phyloP scores from a whole-genome alignment of 257 asterid genomes.

The Handroanthus guayacan region DNA sequence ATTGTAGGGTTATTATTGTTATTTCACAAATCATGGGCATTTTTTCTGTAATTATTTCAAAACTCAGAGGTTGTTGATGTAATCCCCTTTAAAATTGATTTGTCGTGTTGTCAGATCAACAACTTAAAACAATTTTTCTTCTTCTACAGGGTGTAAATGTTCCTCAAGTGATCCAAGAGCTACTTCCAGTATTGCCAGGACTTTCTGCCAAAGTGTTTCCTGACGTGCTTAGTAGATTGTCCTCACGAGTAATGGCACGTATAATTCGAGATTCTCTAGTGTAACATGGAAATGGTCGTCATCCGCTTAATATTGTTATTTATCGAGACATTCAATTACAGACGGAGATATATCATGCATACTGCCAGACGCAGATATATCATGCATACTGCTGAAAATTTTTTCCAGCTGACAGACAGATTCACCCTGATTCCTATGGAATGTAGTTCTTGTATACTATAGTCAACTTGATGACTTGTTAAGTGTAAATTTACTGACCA shows the following conservation, averaged over 20 bases:
- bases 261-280: conserved; percentile 67
- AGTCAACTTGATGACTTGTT: conserved; percentile 15
- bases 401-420: conserved; percentile 14
- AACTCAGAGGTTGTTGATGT: too few species aligned
- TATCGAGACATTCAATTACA: conserved; percentile 35
- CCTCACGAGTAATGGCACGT: conserved; percentile 86
- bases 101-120: conserved; percentile 1
- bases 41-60: too few species aligned
- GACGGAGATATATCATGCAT: conserved; percentile 23
- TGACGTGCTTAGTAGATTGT: conserved; percentile 75
- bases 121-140: conserved; percentile 25
- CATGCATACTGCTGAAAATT: not conserved
- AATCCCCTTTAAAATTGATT: not conserved
- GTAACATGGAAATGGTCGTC: conserved; percentile 37
- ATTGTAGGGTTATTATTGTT: too few species aligned
- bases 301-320: conserved; percentile 32
- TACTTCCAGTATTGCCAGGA: conserved; percentile 92
- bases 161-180: conserved; percentile 77
- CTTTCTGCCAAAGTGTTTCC: conserved; percentile 86
- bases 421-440: conserved; percentile 20
- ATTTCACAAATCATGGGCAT: too few species aligned
- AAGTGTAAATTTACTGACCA: conserved; percentile 40
- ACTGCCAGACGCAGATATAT: conserved; percentile 9
- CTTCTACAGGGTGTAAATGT: conserved; percentile 67
- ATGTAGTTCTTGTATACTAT: conserved; percentile 34